Evolutionary conservation across 148 eudicot genomes (phyloP), one percentile per base, ranked within the genome.

Genomic region (Heliamphora exappendiculata): DNA sequence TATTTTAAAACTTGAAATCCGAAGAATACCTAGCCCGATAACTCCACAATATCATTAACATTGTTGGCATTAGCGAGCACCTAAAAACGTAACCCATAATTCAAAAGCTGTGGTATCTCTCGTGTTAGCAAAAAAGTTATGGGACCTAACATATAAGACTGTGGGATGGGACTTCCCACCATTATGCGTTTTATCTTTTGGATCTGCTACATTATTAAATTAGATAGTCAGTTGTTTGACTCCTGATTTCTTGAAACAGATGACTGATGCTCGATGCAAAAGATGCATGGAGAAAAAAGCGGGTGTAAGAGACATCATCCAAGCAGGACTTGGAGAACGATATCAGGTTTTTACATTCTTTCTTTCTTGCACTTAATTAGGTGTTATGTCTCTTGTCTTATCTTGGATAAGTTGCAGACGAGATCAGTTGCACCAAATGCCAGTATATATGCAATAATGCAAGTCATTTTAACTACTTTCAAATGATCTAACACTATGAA

Each of bases 231-330:
- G 62, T 67, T 74, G 45, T 36, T 81, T 69, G 55, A 63, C 64
- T 70, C n/a, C n/a, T n/a, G n/a, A n/a, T n/a, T n/a, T n/a, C 71
- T 17, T 72, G 60, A 49, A 67, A 73, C 93, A 94, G 98, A 94
- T 94, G 97, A 94, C 97, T 49, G 98, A 94, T 87, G 93, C 97
- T 78, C 93, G 97, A 54, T 94, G 98, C 84, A 88, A 85, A 78
- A 90, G 98, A 82, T 94, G 98, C 87, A 66, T 33, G 9, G 91
- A 88, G 84, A 90, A 88, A 72, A 88, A 90, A 84, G 98, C 89
- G 77, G 96, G 89, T 28, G 75, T 94, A 67, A 76, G 73, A 39
- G 93, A 92, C 68, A 88, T 92, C 80, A 89, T 90, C 67, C 91
- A 90, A 89, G 88, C 96, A 67, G 97, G 96, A 70, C 90, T 79